Conservation (phyloP, 75 land plant genomes). For the Isoetes taiwanensis region DNA sequence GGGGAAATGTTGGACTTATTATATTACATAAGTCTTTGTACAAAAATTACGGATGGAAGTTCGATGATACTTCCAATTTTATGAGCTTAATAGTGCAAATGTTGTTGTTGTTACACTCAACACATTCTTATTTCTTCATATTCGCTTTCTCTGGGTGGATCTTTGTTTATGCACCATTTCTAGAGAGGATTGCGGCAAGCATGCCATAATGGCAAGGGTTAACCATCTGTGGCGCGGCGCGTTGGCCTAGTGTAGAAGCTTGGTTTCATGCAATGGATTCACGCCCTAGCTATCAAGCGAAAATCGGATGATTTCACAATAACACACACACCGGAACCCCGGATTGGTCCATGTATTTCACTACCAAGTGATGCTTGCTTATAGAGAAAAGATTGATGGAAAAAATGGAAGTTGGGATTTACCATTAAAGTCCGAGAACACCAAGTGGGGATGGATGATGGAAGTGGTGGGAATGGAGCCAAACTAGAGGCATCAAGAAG, state of each 20-base stretch:
- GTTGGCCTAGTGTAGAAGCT: slow-evolving; percentile 18
- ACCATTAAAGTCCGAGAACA: slow-evolving; percentile 19
- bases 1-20: too few species aligned
- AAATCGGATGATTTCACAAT: slow-evolving; percentile 30
- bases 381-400: slow-evolving; percentile 20
- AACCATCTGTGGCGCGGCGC: slow-evolving; percentile 9
- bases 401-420: slow-evolving; percentile 24
- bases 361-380: slow-evolving; percentile 15
- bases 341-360: slow-evolving; percentile 24
- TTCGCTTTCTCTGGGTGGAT: too few species aligned
- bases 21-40: too few species aligned
- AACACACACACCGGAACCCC: slow-evolving; percentile 28
- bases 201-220: slow-evolving; percentile 28
- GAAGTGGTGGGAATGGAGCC: slow-evolving; percentile 12
- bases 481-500: slow-evolving; percentile 22
- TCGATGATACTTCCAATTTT: too few species aligned
- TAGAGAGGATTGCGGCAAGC: slow-evolving; percentile 31
- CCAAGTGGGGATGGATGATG: slow-evolving; percentile 36
- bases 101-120: too few species aligned
- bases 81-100: too few species aligned
- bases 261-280: slow-evolving; percentile 31
- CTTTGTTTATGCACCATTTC: slow-evolving; percentile 29
- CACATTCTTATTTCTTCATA: too few species aligned
- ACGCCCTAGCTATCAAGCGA: slow-evolving; percentile 20
- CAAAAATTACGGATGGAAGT: too few species aligned